Conservation (phyloP, 495 filamentous ascomycete genomes). For the Aspergillus funiculosus region DNA sequence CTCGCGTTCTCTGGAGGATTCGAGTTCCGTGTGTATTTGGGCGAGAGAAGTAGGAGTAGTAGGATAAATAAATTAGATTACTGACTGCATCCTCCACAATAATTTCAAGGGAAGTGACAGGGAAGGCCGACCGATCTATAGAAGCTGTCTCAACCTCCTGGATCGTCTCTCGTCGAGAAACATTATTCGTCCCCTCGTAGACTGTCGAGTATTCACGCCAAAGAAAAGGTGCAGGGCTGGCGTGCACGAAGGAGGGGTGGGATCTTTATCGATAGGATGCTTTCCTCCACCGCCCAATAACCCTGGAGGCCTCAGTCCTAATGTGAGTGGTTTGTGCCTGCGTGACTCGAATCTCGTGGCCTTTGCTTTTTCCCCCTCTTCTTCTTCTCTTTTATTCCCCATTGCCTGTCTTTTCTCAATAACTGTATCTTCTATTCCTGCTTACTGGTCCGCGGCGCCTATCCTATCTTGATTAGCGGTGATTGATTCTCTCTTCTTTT, state of each 20-base stretch:
- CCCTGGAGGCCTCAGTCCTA: slow-evolving; percentile 1
- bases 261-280: slow-evolving; percentile 28
- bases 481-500: not conserved
- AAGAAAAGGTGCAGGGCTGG: too few relatives aligned
- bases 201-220: too few relatives aligned
- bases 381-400: not conserved
- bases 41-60: not conserved
- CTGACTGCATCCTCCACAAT: too few relatives aligned
- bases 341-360: slow-evolving; percentile 18
- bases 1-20: not conserved
- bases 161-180: too few relatives aligned
- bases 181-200: slow-evolving; percentile 6
- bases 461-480: slow-evolving; percentile 8
- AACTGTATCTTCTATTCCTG: slow-evolving; percentile 1
- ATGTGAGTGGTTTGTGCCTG: slow-evolving; percentile 28
- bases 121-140: too few relatives aligned
- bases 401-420: not conserved
- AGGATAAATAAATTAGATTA: not conserved
- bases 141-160: too few relatives aligned
- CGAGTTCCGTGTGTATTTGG: not conserved
- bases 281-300: slow-evolving; percentile 8
- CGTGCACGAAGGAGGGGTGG: slow-evolving; percentile 19
- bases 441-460: slow-evolving; percentile 4
- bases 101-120: too few relatives aligned
- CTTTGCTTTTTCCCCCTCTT: slow-evolving; percentile 1